Percentiles rank a stretch among this genome's conserved stretches.
These are phyloP conservation scores for Pyrenula massariospora DNA, from an alignment of 495 filamentous ascomycete genomes.

Conservation along the genomic window DNA sequence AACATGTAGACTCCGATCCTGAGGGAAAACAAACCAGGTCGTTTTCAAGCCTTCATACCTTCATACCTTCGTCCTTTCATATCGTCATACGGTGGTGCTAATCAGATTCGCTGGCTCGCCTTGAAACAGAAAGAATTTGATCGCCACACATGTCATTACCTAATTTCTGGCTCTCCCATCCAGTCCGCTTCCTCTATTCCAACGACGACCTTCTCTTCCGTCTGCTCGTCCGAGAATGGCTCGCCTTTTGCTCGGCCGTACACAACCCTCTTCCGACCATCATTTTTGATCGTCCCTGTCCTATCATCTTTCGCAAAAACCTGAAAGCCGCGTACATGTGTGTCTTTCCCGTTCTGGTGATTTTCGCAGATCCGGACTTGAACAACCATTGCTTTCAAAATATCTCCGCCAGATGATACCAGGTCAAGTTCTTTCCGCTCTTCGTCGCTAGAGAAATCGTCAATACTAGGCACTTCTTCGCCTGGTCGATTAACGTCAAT, in stretches of 20 bases:
- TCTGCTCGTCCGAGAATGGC: slow-evolving; percentile 10
- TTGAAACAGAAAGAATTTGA: no score
- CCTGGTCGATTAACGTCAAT: background rate
- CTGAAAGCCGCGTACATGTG: slow-evolving; percentile 87
- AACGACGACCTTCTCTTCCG: slow-evolving; percentile 15
- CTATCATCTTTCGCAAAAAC: slow-evolving; percentile 67
- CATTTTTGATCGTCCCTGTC: slow-evolving; percentile 18
- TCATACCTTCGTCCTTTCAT: background rate
- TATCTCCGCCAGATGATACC: slow-evolving; percentile 42
- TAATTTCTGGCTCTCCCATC: slow-evolving; percentile 48
- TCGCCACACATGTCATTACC: slow-evolving; percentile 15
- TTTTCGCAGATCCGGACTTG: slow-evolving; percentile 87
- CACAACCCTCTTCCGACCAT: slow-evolving; percentile 10
- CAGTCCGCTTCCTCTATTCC: slow-evolving; percentile 42
- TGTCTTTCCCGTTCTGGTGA: slow-evolving; percentile 98
- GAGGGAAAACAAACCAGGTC: background rate
- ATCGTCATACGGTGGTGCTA: background rate
- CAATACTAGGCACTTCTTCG: slow-evolving; percentile 5
- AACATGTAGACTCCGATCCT: background rate
- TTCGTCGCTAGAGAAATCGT: slow-evolving; percentile 8
- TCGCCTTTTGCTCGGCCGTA: background rate
- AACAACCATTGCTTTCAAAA: slow-evolving; percentile 73
- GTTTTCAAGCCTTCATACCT: background rate
- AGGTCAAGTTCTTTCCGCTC: slow-evolving; percentile 16
- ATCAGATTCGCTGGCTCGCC: background rate